A percentile compares a stretch with the other conserved stretches of the same genome.
These are phyloP conservation scores for Bondarzewia mesenterica DNA, from an alignment of 1,284 basidiomycete species.

Conservation along the genomic window DNA sequence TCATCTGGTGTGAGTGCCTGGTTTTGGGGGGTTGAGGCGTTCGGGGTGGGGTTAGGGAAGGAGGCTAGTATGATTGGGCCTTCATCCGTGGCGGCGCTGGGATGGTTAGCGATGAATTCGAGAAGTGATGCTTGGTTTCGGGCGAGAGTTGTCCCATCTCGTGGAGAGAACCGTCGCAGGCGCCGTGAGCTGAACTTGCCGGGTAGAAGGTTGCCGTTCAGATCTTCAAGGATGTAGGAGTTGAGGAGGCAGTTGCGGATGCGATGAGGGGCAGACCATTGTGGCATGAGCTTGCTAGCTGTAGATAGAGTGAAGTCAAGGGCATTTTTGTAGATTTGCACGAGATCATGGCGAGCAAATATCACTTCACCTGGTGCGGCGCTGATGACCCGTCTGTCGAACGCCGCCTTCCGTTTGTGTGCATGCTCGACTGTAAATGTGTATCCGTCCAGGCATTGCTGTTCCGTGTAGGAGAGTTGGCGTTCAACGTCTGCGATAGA, in stretches of 20 bases:
- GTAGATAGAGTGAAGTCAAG: slow-evolving; percentile 13
- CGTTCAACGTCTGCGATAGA: slow-evolving; percentile 7
- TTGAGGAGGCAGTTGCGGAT: slow-evolving; percentile 12
- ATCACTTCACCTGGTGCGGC: slow-evolving; percentile 9
- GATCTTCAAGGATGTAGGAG: slow-evolving; percentile 17
- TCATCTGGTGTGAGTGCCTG: too few species aligned
- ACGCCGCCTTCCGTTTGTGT: slow-evolving; percentile 10
- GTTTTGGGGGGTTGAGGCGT: too few species aligned
- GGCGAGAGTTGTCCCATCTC: neutral
- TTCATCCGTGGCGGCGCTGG: too few species aligned
- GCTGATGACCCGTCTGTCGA: slow-evolving; percentile 15
- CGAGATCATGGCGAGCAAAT: slow-evolving; percentile 15
- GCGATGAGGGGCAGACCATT: slow-evolving; percentile 18
- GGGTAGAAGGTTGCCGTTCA: slow-evolving; percentile 7
- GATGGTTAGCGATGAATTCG: neutral
- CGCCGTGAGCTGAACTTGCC: slow-evolving; percentile 15
- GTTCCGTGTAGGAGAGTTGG: slow-evolving; percentile 21
- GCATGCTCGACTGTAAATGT: slow-evolving; percentile 13
- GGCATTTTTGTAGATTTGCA: neutral
- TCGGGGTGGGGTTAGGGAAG: too few species aligned
- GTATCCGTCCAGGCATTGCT: slow-evolving; percentile 23
- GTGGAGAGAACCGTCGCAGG: slow-evolving; percentile 10
- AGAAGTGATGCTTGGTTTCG: neutral
- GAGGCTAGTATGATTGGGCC: too few species aligned
- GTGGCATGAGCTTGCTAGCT: slow-evolving; percentile 16